Percentiles rank a stretch among this genome's conserved stretches.
Conservation (phyloP, 208 protist genomes). For the Crithidia expoeki region DNA sequence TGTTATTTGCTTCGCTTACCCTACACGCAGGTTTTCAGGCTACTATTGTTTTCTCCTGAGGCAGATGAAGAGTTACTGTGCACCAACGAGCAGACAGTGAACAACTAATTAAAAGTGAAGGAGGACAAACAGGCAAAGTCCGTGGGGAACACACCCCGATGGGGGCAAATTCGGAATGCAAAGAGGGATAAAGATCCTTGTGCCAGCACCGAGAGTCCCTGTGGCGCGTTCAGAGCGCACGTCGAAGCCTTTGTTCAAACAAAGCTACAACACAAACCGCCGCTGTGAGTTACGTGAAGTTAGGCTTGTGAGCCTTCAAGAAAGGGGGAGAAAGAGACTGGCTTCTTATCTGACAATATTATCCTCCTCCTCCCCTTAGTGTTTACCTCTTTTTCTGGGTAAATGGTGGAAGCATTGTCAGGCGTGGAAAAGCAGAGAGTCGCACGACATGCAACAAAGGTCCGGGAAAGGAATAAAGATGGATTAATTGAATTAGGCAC, state of each 20-base stretch:
- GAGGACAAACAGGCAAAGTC: neutral
- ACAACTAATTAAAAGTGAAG: neutral
- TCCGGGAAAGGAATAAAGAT: too few species aligned
- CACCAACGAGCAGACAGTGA: neutral
- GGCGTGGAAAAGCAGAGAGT: neutral
- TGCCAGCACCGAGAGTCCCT: neutral
- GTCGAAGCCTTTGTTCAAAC: too few species aligned
- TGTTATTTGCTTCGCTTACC: too few species aligned
- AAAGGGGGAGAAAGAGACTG: neutral
- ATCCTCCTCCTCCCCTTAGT: neutral
- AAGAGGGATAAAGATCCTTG: neutral
- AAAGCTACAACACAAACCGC: too few species aligned
- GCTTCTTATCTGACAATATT: neutral
- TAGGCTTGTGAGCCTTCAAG: too few species aligned
- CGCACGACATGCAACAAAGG: too few species aligned
- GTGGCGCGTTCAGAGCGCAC: too few species aligned
- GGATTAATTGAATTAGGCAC: too few species aligned
- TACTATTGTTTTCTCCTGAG: neutral
- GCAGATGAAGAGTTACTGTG: neutral
- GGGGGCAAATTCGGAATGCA: neutral
- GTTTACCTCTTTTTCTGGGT: neutral
- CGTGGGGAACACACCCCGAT: too few species aligned
- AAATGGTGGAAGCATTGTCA: too few species aligned
- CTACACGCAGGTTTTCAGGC: too few species aligned
- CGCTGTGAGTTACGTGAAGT: too few species aligned